phyloP scores from a whole-genome alignment of 441 rosid genomes.

The Theobroma grandiflorum region DNA sequence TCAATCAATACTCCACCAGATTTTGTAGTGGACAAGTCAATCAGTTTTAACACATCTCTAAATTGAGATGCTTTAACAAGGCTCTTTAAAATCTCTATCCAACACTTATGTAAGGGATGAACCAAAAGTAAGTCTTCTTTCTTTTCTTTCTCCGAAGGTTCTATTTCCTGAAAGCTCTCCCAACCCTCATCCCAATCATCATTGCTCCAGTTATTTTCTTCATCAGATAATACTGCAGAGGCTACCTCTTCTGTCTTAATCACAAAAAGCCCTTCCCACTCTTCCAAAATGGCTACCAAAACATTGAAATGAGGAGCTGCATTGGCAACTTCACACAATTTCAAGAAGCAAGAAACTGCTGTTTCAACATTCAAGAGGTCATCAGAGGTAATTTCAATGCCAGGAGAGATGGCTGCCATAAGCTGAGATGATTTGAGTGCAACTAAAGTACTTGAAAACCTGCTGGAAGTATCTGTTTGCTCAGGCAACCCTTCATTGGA shows the following conservation, averaged over 20 bases:
- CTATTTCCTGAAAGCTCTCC: constrained; percentile 95
- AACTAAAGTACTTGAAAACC: constrained; percentile 82
- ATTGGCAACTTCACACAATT: constrained; percentile 62
- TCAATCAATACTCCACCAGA: constrained; percentile 59
- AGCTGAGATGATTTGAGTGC: constrained; percentile 95
- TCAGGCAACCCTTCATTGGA: constrained; percentile 49
- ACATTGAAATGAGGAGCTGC: constrained; percentile 61
- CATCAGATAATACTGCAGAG: constrained; percentile 50
- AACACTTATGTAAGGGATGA: constrained; percentile 87
- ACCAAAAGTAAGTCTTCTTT: constrained; percentile 37
- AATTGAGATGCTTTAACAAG: constrained; percentile 43
- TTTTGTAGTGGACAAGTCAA: constrained; percentile 70
- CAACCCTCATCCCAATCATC: constrained; percentile 98
- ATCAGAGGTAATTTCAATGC: constrained; percentile 74
- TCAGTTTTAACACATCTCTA: constrained; percentile 56
- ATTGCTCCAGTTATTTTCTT: constrained; percentile 70
- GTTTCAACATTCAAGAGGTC: constrained; percentile 68
- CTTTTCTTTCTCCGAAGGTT: constrained; percentile 58
- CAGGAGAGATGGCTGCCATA: constrained; percentile 63
- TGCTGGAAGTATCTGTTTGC: constrained; percentile 62
- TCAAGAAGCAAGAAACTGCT: constrained; percentile 77
- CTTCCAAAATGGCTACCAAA: constrained; percentile 78
- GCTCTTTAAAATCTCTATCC: constrained; percentile 73
- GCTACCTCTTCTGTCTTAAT: constrained; percentile 50
- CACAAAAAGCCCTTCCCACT: constrained; percentile 89